Percentiles rank a stretch among this genome's conserved stretches.
These are phyloP conservation scores for Venturia nashicola DNA, from an alignment of 2,329 filamentous ascomycete genomes.

Conservation along the genomic window DNA sequence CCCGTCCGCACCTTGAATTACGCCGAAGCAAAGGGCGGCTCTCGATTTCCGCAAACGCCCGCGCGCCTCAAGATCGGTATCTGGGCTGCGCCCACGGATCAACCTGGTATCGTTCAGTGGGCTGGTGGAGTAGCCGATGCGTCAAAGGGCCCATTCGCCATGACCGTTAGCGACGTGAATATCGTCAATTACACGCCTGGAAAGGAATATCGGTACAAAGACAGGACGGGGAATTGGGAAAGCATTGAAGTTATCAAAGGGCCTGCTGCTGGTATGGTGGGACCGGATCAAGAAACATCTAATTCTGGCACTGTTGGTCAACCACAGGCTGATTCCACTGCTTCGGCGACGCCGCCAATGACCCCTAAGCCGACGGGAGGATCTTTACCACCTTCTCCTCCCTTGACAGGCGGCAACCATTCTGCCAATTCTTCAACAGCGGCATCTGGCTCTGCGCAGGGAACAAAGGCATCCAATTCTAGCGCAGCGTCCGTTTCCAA, in stretches of 20 bases:
- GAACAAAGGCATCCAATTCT: not conserved
- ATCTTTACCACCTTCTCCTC: not conserved
- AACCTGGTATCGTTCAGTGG: conserved; percentile 52
- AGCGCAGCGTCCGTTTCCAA: not conserved
- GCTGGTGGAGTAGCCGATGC: conserved; percentile 46
- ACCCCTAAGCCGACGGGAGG: not conserved
- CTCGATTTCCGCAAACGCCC: conserved; percentile 63
- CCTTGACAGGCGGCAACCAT: not conserved
- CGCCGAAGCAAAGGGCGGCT: conserved; percentile 42
- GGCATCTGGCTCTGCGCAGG: not conserved
- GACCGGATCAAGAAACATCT: not conserved
- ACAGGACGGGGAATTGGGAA: conserved; percentile 33
- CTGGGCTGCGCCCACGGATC: conserved; percentile 32
- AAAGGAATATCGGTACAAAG: conserved; percentile 36
- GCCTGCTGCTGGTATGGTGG: conserved; percentile 24
- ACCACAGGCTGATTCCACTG: not conserved
- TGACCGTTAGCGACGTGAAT: conserved; percentile 38
- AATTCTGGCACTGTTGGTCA: not conserved
- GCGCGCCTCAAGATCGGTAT: conserved; percentile 42
- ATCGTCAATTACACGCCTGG: conserved; percentile 42
- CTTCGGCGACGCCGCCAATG: not conserved
- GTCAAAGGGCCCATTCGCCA: conserved; percentile 35
- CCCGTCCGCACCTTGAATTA: conserved; percentile 50
- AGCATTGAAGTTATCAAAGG: conserved; percentile 36
- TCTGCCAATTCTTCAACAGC: not conserved